Evolutionary conservation across 2,329 filamentous ascomycete species (phyloP).

Genomic region (Pseudogymnoascus sp.): DNA sequence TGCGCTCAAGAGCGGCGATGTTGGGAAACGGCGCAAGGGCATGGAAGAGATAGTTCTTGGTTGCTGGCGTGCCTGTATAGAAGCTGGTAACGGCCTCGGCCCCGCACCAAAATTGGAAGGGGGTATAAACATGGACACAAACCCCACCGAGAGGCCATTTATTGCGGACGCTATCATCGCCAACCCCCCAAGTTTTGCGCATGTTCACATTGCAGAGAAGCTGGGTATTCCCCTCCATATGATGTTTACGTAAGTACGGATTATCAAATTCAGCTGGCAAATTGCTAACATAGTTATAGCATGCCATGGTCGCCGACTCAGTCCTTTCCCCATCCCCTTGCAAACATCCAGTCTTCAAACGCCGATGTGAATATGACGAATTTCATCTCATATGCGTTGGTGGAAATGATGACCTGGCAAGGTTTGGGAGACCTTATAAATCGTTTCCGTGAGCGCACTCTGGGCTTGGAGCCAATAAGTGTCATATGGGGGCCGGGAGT

Average conservation of each 20-base stretch:
- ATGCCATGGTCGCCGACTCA: constrained; percentile 65
- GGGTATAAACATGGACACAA: constrained; percentile 30
- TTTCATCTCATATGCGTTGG: constrained; percentile 72
- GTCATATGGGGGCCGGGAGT: constrained; percentile 71
- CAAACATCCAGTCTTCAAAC: constrained; percentile 66
- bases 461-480: constrained; percentile 66
- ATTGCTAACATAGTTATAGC: constrained; percentile 26
- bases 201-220: constrained; percentile 65
- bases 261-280: constrained; percentile 1
- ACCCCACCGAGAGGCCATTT: constrained; percentile 47
- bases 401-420: constrained; percentile 88
- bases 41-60: constrained; percentile 76
- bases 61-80: constrained; percentile 80
- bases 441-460: constrained; percentile 59
- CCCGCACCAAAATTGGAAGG: constrained; percentile 43
- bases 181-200: constrained; percentile 66
- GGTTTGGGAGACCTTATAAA: constrained; percentile 76
- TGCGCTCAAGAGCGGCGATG: constrained; percentile 67
- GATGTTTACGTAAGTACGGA: constrained; percentile 71
- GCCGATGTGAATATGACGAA: constrained; percentile 68
- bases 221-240: constrained; percentile 69
- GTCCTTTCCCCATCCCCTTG: constrained; percentile 68
- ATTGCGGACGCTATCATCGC: constrained; percentile 73
- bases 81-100: constrained; percentile 62
- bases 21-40: constrained; percentile 64